Conservation (phyloP, 2,329 filamentous ascomycete species). For the Diplodia intermedia region DNA sequence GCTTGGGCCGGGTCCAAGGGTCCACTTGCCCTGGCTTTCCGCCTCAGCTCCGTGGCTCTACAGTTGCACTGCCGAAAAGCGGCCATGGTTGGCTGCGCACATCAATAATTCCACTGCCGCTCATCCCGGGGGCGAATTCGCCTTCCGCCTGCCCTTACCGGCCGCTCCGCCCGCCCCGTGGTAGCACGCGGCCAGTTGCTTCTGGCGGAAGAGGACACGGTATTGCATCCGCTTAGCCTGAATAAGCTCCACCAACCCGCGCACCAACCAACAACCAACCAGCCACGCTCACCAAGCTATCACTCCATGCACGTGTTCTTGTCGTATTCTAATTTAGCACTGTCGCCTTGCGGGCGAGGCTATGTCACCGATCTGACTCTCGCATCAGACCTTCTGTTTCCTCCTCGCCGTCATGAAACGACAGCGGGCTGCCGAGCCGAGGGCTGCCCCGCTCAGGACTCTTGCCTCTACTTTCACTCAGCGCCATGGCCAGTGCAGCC, state of each 20-base stretch:
- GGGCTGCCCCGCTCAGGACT: constrained; percentile 14
- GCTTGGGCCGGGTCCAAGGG: constrained; percentile 27
- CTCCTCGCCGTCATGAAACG: constrained; percentile 20
- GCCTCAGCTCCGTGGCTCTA: neutral
- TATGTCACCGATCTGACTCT: constrained; percentile 11
- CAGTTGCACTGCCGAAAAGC: no score
- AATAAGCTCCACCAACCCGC: constrained; percentile 16
- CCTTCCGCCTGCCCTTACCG: neutral
- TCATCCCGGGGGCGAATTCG: neutral
- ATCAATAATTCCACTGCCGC: constrained; percentile 11
- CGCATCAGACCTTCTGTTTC: constrained; percentile 16
- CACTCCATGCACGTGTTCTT: constrained; percentile 3
- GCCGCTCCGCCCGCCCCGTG: neutral
- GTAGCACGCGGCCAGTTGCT: neutral
- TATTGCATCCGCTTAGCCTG: constrained; percentile 19
- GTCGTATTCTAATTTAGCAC: constrained; percentile 26
- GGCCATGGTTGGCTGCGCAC: no score
- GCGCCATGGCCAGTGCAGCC: constrained; percentile 49
- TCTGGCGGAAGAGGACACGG: constrained; percentile 16
- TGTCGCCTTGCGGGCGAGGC: neutral
- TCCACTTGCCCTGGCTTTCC: constrained; percentile 21
- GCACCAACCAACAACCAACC: constrained; percentile 1
- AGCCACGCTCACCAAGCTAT: constrained; percentile 2
- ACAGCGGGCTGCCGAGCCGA: constrained; percentile 5
- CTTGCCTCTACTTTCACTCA: constrained; percentile 38